Evolutionary conservation across 1,139 yeast genomes (phyloP), one percentile per base, ranked within the genome.

Genomic region (Trichomonascaceae sp.): DNA sequence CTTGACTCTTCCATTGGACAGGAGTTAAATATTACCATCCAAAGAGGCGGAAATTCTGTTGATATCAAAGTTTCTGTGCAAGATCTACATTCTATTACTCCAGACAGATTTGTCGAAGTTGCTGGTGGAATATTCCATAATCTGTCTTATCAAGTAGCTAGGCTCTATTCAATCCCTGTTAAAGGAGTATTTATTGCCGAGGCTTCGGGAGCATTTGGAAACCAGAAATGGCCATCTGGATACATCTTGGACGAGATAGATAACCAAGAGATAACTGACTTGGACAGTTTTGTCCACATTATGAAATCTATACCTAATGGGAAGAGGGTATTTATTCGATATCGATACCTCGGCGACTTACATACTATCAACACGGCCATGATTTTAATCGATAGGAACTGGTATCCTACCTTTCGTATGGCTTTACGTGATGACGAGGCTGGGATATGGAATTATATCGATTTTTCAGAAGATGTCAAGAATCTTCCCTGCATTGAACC

Each of bases 111-210:
- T 66, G 85, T 90, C 2, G 87, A 85, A 58, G 93, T 86, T 8
- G 85, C 87, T 49, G 97, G 97, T 53, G 96, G 95, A 0, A 79
- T 87, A 0, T 88, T 90, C 71, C 90, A 90, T 66, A 83, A 87
- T 53, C 72, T 90, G 60, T 86, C 95, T 48, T 91, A 90, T 68
- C 97, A 90, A 69, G 77, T 89, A 70, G 97, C 97, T 1, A 79
- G 96, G 65, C 78, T 84, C 53, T 88, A 83, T 66, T 88, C 95
- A 50, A 79, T 89, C 45, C 95, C 96, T 0, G 91, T 87, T 4
- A 79, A 75, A 60, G 97, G 97, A 43, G 96, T 90, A 0, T 89
- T 81, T 65, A 78, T 88, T 48, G 84, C 87, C 61, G 82, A 86
- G 60, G 89, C 95, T 0, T 76, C 86, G 2, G 95, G 95, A 0